Conservation (phyloP, 2,329 filamentous ascomycete species). For the Ophiostoma angusticollis region DNA sequence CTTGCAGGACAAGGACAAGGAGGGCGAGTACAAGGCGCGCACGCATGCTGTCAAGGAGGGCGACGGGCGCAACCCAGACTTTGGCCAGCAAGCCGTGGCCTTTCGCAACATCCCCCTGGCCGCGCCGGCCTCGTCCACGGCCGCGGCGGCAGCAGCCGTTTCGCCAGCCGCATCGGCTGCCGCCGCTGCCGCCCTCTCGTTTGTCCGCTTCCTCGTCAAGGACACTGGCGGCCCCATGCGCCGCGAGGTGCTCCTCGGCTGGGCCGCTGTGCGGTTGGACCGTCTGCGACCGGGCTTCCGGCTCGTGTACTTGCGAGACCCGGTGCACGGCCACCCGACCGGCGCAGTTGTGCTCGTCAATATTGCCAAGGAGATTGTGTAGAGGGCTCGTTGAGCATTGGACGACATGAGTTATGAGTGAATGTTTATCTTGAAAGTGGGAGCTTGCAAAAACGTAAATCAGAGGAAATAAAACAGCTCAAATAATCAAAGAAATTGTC, state of each 20-base stretch:
- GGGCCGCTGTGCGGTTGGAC: constrained; percentile 81
- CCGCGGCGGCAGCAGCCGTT: constrained; percentile 30
- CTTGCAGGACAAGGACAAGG: constrained; percentile 38
- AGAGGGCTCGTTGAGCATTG: too few relatives aligned
- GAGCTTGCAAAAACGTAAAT: background rate
- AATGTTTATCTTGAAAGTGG: background rate
- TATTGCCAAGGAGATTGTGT: constrained; percentile 51
- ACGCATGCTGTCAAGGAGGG: constrained; percentile 26
- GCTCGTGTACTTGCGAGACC: constrained; percentile 62
- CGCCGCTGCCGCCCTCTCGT: constrained; percentile 56
- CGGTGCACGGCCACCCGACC: constrained; percentile 46
- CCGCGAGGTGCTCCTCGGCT: constrained; percentile 66
- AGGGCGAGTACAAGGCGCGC: constrained; percentile 38
- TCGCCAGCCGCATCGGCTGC: constrained; percentile 30
- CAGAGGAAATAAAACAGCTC: background rate
- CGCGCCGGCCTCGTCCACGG: constrained; percentile 12
- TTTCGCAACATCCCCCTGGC: constrained; percentile 40
- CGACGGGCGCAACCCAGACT: constrained; percentile 46
- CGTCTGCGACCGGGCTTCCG: constrained; percentile 63
- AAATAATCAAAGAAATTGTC: background rate
- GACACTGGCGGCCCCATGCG: constrained; percentile 60
- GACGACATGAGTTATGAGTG: constrained; percentile 1
- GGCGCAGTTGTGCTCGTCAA: constrained; percentile 62
- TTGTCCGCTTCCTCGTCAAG: constrained; percentile 73
- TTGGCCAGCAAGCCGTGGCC: constrained; percentile 41